Evolutionary conservation across 2,329 filamentous ascomycete genomes (phyloP), one percentile per base, ranked within the genome.

Genomic region (Fusarium sp.): DNA sequence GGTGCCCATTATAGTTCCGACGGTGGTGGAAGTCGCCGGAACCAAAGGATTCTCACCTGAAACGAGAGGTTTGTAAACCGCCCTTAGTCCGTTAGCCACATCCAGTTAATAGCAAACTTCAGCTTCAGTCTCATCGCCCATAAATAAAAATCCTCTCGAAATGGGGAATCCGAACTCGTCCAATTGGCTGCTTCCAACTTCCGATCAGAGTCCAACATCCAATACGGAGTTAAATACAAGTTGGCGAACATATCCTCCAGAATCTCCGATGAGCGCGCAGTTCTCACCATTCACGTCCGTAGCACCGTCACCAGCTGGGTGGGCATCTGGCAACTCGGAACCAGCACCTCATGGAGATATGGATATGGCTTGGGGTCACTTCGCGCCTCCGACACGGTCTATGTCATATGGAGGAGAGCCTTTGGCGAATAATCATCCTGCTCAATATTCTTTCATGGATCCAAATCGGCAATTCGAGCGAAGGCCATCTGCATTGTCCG

Each of bases 211-310:
- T 63, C 73, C 80, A 18, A 67, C 74, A n/a, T 78, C 82, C 14
- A 85, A 84, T 60, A 74, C 81, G 10, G 83, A 85, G 26, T 68
- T 84, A 63, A 81, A 78, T 59, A 67, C 79, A 11, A 78, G 80
- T 14, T 90, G 87, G 87, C 79, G 83, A 63, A 75, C 81, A 8
- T 87, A 85, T 69, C 75, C 84, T 11, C 80, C 84, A 42, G 85
- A 86, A 40, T 83, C 86, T 9, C 82, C 86, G 11, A 79, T 87
- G 34, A 83, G 83, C 5, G 80, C 85, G 1, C 83, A 82, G 4
- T 86, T 85, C 63, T 84, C 85, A 7, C 81, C 85, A 3, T 88
- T 86, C 70, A 78, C 81, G 7, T 79, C 82, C 22, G 80, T 82
- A 42, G 77, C 81, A 15, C 72, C 80, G 4, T 77, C 83, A 20